Base-by-base conservation (phyloP, 192 early-diverging fungal genomes). In the Coemansia sp. region DNA sequence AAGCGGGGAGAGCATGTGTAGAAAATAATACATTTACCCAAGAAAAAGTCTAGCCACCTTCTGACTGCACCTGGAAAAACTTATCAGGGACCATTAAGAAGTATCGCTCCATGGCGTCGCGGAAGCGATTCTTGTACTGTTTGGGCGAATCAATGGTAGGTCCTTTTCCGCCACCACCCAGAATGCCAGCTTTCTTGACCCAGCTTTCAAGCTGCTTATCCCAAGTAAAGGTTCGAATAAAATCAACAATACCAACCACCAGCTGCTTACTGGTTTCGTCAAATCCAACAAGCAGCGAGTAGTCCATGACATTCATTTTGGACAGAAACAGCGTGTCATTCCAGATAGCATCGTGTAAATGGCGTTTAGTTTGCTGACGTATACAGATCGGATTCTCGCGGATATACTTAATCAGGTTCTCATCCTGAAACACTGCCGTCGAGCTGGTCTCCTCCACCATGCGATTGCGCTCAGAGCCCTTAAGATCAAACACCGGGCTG, bases 211-310 rank as follows among this genome's bases (percentile, higher is more conserved):
- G 71, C 77, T 94, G 94, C 83, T 99, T 99, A 73, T 99, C 97
- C 95, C 95, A 99, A 0, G 95, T 99, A 74, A 95, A 99, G 6
- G 94, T 94, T 53, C 95, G 89, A 51, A 98, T 97, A 81, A 94
- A 98, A 71, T 99, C 97, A 77, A 99, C 94, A 58, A 99, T 98
- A 5, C 97, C 97, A n/a, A 97, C 91, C 33, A 98, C 90, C 7
- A 99, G 78, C 80, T 99, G 93, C 36, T 91, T 87, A 11, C 77
- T 84, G 7, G 89, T 85, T 46, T 90, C 92, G 56, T 97, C 94
- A 61, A 99, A 92, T 3, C 95, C 97, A 10, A 99, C 93, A 29
- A 99, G 71, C 30, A 99, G 80, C 8, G 94, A 96, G 68, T 99
- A 99, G 78, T 99, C 97, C 95, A 99, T 97, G 9, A 99, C 93